phyloP scores from a whole-genome alignment of 2,329 filamentous ascomycete genomes.

The Pseudodiploospora longispora region DNA sequence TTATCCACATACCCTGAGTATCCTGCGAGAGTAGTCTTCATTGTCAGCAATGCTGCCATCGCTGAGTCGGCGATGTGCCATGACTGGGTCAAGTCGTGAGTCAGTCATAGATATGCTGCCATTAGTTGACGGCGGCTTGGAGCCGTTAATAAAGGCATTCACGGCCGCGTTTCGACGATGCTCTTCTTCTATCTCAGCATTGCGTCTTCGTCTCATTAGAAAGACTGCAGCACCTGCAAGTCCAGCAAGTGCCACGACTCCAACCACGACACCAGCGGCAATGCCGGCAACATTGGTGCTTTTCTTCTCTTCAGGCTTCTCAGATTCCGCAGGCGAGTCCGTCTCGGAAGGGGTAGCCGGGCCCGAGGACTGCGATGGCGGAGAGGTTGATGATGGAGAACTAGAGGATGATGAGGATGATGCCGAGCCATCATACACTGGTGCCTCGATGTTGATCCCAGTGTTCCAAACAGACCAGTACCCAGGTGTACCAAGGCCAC shows the following conservation, averaged over 20 bases:
- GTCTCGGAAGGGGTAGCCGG: slow-evolving; percentile 4
- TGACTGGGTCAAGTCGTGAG: slow-evolving; percentile 76
- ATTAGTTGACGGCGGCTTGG: slow-evolving; percentile 54
- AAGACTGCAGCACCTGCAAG: slow-evolving; percentile 64
- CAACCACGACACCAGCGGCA: slow-evolving; percentile 80
- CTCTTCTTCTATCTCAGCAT: slow-evolving; percentile 73
- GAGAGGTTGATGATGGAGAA: slow-evolving; percentile 18
- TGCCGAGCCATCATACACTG: slow-evolving; percentile 9
- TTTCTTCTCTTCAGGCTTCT: slow-evolving; percentile 18
- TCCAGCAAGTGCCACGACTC: slow-evolving; percentile 60
- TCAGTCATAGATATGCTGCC: slow-evolving; percentile 67
- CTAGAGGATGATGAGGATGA: slow-evolving; percentile 12
- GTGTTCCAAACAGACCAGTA: slow-evolving; percentile 43
- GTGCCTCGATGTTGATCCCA: slow-evolving; percentile 34
- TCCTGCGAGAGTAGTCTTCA: slow-evolving; percentile 91
- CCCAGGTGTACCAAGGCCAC: slow-evolving; percentile 20
- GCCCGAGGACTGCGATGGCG: slow-evolving; percentile 2
- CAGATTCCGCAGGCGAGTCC: slow-evolving; percentile 9
- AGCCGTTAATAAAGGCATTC: slow-evolving; percentile 63
- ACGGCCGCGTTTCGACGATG: slow-evolving; percentile 74
- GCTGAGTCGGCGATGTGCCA: slow-evolving; percentile 77
- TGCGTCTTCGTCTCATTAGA: slow-evolving; percentile 65
- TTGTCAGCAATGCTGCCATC: slow-evolving; percentile 96
- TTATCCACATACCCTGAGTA: slow-evolving; percentile 69
- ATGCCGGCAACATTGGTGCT: slow-evolving; percentile 73